Evolutionary conservation across 129 eudicot species (phyloP), one percentile per base, ranked within the genome.

Genomic region (Rutidosis leptorrhynchoides): DNA sequence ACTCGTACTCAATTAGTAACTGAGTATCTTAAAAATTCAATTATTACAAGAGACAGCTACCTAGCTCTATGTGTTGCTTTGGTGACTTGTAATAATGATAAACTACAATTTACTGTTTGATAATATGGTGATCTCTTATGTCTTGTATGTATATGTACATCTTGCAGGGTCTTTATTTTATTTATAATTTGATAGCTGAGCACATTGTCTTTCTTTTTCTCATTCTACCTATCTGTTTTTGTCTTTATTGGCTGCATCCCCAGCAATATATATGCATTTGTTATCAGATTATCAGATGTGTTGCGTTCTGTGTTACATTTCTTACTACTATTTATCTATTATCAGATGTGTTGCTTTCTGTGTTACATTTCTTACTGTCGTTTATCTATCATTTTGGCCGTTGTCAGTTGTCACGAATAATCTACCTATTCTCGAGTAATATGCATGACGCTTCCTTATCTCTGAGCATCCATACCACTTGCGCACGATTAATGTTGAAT

Each of bases 361-460:
- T 37, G 25, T 30, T 71, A 59, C 37, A 64, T 49, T 23, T 52
- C 64, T 70, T 11, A 70, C 30, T n/a, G 45, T 23, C 46, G 24
- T 40, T 27, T 10, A 57, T 62, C 29, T 28, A 17, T 69, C 6
- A 26, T 71, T 35, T 77, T 70, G n/a, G n/a, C 56, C 80, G 92
- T n/a, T n/a, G n/a, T n/a, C 95, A 93, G 99, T 55, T 94, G 67
- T 94, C 99, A 53, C 78, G 95, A 68, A 94, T 94, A 53, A 94
- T 94, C 72, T 94, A 94, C 86, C 78, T 94, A 64, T 94, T 94
- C 81, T 94, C 99, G 3, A 94, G 97, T 83, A 94, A 94, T 78
- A 94, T 94, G 99, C 99, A 94, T 68, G 99, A 94, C 49, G 99
- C 99, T 49, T 85, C 99, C 10, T 75, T 94, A 79, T 86, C 99